phyloP scores from a whole-genome alignment of 148 eudicot genomes.

The Agrostemma githago region DNA sequence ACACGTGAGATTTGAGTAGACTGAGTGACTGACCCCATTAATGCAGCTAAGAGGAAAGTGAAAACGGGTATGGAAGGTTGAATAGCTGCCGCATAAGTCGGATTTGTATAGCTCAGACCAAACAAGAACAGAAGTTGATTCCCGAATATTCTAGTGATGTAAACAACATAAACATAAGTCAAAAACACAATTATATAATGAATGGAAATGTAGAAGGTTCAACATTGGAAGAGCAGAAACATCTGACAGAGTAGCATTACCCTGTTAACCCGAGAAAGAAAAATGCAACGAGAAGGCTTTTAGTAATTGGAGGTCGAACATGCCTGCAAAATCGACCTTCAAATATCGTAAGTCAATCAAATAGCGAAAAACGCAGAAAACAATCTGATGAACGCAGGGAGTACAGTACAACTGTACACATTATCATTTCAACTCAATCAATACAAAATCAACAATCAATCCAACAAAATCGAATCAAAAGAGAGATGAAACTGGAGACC shows the following conservation, averaged over 20 bases:
- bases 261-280: constrained; percentile 89
- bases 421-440: too few species aligned
- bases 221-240: background rate
- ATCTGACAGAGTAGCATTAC: constrained; percentile 34
- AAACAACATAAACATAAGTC: constrained; percentile 13
- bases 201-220: background rate
- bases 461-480: too few species aligned
- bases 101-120: constrained; percentile 94
- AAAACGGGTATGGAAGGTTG: constrained; percentile 98
- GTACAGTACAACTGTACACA: too few species aligned
- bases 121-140: constrained; percentile 93
- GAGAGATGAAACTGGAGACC: too few species aligned
- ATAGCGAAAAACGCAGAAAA: background rate
- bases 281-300: constrained; percentile 48
- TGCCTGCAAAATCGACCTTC: constrained; percentile 48
- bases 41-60: constrained; percentile 70
- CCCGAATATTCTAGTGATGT: constrained; percentile 68
- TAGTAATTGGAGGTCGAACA: constrained; percentile 66
- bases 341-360: background rate
- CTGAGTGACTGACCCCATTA: constrained; percentile 96
- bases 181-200: background rate
- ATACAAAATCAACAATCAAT: too few species aligned
- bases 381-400: too few species aligned
- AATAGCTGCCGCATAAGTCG: constrained; percentile 92
- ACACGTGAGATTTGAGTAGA: constrained; percentile 20